A percentile compares a stretch with the other conserved stretches of the same genome.
These are phyloP conservation scores for Helicostylum pulchrum DNA, from an alignment of 192 early-diverging fungal species.

Conservation along the genomic window DNA sequence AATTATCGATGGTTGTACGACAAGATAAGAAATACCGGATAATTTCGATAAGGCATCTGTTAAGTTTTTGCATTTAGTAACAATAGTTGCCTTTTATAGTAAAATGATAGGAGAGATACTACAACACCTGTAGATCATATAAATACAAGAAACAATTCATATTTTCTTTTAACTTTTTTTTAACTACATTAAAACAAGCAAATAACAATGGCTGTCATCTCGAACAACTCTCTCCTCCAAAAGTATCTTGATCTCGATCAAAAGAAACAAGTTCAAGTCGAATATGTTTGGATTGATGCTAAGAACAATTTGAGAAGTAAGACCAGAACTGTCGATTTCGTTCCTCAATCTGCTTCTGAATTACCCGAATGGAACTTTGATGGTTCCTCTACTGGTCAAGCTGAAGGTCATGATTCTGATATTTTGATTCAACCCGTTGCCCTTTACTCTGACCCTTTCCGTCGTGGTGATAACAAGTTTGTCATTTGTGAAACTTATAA, in stretches of 20 bases:
- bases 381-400: slow-evolving; percentile 52
- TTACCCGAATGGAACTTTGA: slow-evolving; percentile 57
- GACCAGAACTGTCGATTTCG: slow-evolving; percentile 43
- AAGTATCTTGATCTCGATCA: slow-evolving; percentile 54
- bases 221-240: slow-evolving; percentile 41
- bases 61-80: slow-evolving; percentile 2
- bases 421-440: slow-evolving; percentile 47
- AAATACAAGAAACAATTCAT: slow-evolving; percentile 8
- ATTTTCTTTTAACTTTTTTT: slow-evolving; percentile 5
- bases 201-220: slow-evolving; percentile 26
- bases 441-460: slow-evolving; percentile 52
- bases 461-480: slow-evolving; percentile 52
- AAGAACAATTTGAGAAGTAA: slow-evolving; percentile 43
- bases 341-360: slow-evolving; percentile 24
- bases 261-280: slow-evolving; percentile 47
- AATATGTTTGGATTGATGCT: slow-evolving; percentile 57
- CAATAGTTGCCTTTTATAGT: slow-evolving; percentile 12
- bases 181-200: not conserved
- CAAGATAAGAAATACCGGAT: slow-evolving; percentile 5
- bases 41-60: not conserved
- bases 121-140: slow-evolving; percentile 9
- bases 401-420: slow-evolving; percentile 53
- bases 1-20: not conserved
- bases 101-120: slow-evolving; percentile 9
- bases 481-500: slow-evolving; percentile 51